These are phyloP conservation scores for Amniculicola lignicola DNA, from an alignment of 495 filamentous ascomycete genomes.

Conservation along the genomic window DNA sequence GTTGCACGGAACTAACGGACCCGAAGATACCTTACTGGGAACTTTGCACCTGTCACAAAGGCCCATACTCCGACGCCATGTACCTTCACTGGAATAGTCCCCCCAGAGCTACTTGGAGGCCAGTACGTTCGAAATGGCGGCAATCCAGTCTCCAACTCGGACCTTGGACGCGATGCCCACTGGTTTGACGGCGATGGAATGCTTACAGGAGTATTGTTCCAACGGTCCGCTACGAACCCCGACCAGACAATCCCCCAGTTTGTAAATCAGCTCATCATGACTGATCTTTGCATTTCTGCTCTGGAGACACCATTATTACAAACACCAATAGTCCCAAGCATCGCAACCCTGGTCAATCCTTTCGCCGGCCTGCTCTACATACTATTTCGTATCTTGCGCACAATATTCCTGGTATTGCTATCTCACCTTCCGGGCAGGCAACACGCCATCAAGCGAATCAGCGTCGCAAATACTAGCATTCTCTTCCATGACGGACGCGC, in stretches of 20 bases:
- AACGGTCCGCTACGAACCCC: constrained; percentile 32
- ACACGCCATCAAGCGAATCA: constrained; percentile 56
- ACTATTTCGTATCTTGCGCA: constrained; percentile 48
- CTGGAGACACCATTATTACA: constrained; percentile 42
- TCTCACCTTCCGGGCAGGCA: constrained; percentile 54
- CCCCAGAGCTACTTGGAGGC: constrained; percentile 57
- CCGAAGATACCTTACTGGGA: constrained; percentile 54
- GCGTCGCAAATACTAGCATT: constrained; percentile 62
- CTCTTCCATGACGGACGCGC: constrained; percentile 64
- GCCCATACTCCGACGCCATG: constrained; percentile 52
- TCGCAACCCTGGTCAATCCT: constrained; percentile 58
- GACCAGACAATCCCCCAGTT: constrained; percentile 53
- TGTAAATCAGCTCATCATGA: constrained; percentile 62
- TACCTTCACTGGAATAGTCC: constrained; percentile 52
- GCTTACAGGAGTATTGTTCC: constrained; percentile 62
- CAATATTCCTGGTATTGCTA: constrained; percentile 52
- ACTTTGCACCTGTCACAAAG: constrained; percentile 60
- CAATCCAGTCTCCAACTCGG: constrained; percentile 62
- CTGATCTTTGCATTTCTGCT: constrained; percentile 57
- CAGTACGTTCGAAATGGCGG: constrained; percentile 68
- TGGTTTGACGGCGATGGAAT: constrained; percentile 74
- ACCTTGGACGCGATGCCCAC: constrained; percentile 54
- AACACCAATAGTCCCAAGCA: constrained; percentile 58
- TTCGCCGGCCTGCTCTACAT: constrained; percentile 45
- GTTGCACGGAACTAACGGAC: background rate